Percentiles rank a stretch among this genome's conserved stretches.
These are phyloP conservation scores for Macadamia tetraphylla DNA, from an alignment of 164 flowering plant genomes.

Conservation along the genomic window DNA sequence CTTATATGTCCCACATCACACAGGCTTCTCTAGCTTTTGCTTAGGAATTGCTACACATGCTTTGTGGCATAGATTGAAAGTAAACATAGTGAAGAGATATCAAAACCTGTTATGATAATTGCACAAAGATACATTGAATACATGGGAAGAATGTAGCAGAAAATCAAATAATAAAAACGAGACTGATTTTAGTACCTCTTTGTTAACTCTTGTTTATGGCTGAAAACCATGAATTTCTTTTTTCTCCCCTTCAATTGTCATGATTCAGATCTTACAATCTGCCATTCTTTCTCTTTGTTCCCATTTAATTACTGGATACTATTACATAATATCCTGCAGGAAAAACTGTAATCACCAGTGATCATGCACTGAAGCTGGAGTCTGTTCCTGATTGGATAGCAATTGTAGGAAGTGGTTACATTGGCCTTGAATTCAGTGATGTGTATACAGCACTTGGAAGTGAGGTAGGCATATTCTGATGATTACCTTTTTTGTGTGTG, in stretches of 20 bases:
- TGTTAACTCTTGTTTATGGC: neutral
- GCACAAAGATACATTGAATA: too few relatives aligned
- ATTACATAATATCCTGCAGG: slow-evolving; percentile 47
- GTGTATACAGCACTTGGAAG: slow-evolving; percentile 99
- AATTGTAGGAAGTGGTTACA: slow-evolving; percentile 98
- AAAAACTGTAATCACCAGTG: slow-evolving; percentile 96
- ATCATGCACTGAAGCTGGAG: slow-evolving; percentile 97
- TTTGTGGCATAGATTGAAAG: too few relatives aligned
- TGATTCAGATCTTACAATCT: too few relatives aligned
- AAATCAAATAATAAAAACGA: neutral
- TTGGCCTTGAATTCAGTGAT: slow-evolving; percentile 99
- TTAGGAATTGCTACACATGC: too few relatives aligned
- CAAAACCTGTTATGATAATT: too few relatives aligned
- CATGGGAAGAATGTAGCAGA: too few relatives aligned
- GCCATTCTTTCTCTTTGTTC: neutral
- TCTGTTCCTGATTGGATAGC: slow-evolving; percentile 97
- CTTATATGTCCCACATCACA: neutral
- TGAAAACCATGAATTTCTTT: neutral
- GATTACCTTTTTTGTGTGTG: neutral
- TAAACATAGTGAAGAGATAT: too few relatives aligned
- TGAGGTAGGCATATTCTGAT: slow-evolving; percentile 42
- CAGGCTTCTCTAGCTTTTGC: neutral
- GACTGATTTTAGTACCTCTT: neutral
- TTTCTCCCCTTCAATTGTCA: neutral
- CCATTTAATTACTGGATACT: neutral